Conservation (phyloP, 2,329 filamentous ascomycete species). For the Rutstroemia sydowiana region DNA sequence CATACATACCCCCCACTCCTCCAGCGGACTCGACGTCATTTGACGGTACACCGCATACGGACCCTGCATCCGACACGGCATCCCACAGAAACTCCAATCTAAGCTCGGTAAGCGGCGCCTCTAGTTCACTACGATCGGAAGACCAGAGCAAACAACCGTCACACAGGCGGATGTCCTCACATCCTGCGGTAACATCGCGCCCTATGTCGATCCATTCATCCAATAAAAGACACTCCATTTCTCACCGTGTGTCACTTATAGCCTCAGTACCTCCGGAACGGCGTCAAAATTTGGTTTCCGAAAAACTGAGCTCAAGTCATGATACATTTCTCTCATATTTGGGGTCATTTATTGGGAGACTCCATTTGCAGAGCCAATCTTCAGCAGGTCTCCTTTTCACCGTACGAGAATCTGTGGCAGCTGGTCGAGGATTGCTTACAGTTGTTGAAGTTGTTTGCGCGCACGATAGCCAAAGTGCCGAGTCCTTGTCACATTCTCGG, state of each 20-base stretch:
- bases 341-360: slow-evolving; percentile 81
- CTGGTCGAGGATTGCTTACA: slow-evolving; percentile 70
- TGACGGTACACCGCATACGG: slow-evolving; percentile 33
- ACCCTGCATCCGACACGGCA: slow-evolving; percentile 33
- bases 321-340: slow-evolving; percentile 86
- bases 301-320: slow-evolving; percentile 71
- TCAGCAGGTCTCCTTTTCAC: slow-evolving; percentile 74
- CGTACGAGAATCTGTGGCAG: slow-evolving; percentile 75
- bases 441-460: slow-evolving; percentile 78
- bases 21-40: slow-evolving; percentile 51
- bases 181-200: slow-evolving; percentile 19
- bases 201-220: slow-evolving; percentile 24
- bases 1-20: slow-evolving; percentile 53
- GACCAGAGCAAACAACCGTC: slow-evolving; percentile 27
- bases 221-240: slow-evolving; percentile 27
- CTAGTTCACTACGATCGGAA: slow-evolving; percentile 20
- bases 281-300: slow-evolving; percentile 71
- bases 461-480: slow-evolving; percentile 62
- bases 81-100: slow-evolving; percentile 27
- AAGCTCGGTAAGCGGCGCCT: slow-evolving; percentile 26
- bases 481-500: slow-evolving; percentile 60
- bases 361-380: slow-evolving; percentile 89
- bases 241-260: slow-evolving; percentile 73
- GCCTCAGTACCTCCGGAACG: slow-evolving; percentile 55
- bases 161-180: slow-evolving; percentile 24